Conservation (phyloP, 1,284 basidiomycete genomes). For the Ceratobasidium sp. region DNA sequence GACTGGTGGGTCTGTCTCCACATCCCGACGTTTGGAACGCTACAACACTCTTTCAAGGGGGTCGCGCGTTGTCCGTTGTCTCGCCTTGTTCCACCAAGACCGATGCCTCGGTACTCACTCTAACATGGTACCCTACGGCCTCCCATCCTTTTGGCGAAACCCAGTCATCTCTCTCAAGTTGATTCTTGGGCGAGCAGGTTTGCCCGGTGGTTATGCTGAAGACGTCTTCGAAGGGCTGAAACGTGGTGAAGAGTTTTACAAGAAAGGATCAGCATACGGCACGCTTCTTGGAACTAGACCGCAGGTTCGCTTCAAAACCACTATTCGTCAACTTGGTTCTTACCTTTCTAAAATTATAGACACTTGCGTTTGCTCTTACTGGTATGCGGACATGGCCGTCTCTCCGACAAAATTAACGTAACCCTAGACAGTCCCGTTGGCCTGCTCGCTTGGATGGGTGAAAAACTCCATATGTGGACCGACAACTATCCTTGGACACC, state of each 20-base stretch:
- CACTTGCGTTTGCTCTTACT: slow-evolving; percentile 50
- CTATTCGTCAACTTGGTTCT: background rate
- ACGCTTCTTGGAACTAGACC: slow-evolving; percentile 46
- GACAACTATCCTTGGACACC: slow-evolving; percentile 50
- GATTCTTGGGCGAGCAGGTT: slow-evolving; percentile 15
- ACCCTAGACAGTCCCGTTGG: slow-evolving; percentile 49
- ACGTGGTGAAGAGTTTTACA: slow-evolving; percentile 24
- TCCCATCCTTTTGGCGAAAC: slow-evolving; percentile 40
- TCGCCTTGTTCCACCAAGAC: slow-evolving; percentile 41
- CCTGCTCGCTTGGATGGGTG: slow-evolving; percentile 50
- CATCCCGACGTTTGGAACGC: slow-evolving; percentile 20
- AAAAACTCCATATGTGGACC: slow-evolving; percentile 50
- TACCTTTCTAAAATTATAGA: slow-evolving; percentile 29
- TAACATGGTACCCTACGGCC: slow-evolving; percentile 32
- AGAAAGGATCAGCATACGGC: slow-evolving; percentile 34
- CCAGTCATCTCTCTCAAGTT: slow-evolving; percentile 36
- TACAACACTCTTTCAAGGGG: slow-evolving; percentile 6
- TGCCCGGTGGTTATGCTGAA: slow-evolving; percentile 37
- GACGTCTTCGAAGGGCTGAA: slow-evolving; percentile 24
- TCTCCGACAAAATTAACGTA: background rate
- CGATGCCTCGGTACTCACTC: slow-evolving; percentile 37
- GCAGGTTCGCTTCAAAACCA: slow-evolving; percentile 42
- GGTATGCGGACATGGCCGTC: slow-evolving; percentile 10
- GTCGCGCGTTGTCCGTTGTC: slow-evolving; percentile 26
- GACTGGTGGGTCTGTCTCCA: slow-evolving; percentile 45